Conservation (phyloP, 2,329 filamentous ascomycete species). For the Apiospora rasikravindrae region DNA sequence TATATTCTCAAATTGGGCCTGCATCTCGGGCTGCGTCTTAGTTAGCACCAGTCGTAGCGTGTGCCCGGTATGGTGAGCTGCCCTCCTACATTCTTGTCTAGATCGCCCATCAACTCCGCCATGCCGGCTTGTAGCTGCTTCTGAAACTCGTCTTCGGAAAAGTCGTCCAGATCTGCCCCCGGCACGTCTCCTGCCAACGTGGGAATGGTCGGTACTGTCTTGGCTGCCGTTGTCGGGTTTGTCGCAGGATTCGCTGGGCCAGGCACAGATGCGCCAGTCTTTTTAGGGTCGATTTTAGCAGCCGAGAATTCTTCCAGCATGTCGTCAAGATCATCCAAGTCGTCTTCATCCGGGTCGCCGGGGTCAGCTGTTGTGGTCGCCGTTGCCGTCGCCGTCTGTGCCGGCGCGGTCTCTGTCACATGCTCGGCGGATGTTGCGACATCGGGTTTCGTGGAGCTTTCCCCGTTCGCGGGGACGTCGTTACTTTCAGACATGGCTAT, state of each 20-base stretch:
- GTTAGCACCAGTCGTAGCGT: conserved; percentile 7
- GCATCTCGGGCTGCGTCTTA: conserved; percentile 66
- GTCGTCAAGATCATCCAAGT: conserved; percentile 91
- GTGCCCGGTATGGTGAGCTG: conserved; percentile 15
- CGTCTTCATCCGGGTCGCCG: conserved; percentile 86
- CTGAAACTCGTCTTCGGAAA: conserved; percentile 79
- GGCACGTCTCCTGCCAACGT: conserved; percentile 33
- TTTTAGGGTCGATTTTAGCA: conserved; percentile 59
- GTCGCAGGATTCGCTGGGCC: conserved; percentile 28
- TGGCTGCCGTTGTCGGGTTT: conserved; percentile 26
- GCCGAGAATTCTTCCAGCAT: conserved; percentile 90
- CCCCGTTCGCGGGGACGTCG: not conserved
- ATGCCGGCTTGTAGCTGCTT: conserved; percentile 89
- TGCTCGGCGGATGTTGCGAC: conserved; percentile 10
- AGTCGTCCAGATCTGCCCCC: conserved; percentile 44
- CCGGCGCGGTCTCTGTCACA: conserved; percentile 16
- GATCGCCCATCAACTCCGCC: conserved; percentile 76
- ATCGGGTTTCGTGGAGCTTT: conserved; percentile 8
- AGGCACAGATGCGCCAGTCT: conserved; percentile 34
- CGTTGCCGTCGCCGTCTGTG: not conserved
- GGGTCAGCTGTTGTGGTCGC: conserved; percentile 5
- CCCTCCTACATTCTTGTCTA: conserved; percentile 63
- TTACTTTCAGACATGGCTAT: conserved; percentile 7
- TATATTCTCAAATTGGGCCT: conserved; percentile 78
- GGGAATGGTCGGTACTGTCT: conserved; percentile 21